Evolutionary conservation across 177 flowering plant species (phyloP), one percentile per base, ranked within the genome.

Genomic region (Vitis hybrid): DNA sequence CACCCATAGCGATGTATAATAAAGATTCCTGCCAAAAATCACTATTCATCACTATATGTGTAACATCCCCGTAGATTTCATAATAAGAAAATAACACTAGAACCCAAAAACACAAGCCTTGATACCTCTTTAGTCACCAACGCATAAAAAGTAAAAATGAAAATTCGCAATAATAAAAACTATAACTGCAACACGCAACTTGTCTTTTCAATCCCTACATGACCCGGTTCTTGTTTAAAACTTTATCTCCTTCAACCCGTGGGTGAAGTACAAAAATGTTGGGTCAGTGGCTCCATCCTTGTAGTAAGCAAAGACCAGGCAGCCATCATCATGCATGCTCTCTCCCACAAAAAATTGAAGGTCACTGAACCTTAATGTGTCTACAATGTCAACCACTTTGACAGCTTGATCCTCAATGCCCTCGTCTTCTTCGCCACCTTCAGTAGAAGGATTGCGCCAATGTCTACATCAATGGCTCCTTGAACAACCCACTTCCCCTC

Each of bases 401-500:
- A 80, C 90, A 68, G 87, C 74, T 69, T 85, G 87, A 71, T 91
- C 98, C 73, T 91, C 91, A 58, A 91, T 93, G 57, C 93, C 92
- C 57, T 93, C 98, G 67, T 90, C 97, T 1, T 88, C 98, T 0
- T 61, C 91, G 9, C 76, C 95, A 67, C 95, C 98, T 78, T 95
- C 99, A 0, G 98, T 96, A 63, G 97, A 95, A 67, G 99, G 98
- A 63, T 93, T 93, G 99, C 99, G 35, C 94, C 99, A 76, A 90
- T 95, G 76, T 95, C 84, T 27, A 93, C 93, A 81, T 88, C 85
- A 62, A 93, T 71, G 15, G 96, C 90, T 63, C 98, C 97, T 82
- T 87, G 77, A 46, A 89, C 92, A 68, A 92, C 91, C 98, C 98
- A 94, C 91, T 90, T 87, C 14, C 92, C 94, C 51, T 87, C 91